phyloP scores from a whole-genome alignment of 116 monocot species.

The Thalassia testudinum region DNA sequence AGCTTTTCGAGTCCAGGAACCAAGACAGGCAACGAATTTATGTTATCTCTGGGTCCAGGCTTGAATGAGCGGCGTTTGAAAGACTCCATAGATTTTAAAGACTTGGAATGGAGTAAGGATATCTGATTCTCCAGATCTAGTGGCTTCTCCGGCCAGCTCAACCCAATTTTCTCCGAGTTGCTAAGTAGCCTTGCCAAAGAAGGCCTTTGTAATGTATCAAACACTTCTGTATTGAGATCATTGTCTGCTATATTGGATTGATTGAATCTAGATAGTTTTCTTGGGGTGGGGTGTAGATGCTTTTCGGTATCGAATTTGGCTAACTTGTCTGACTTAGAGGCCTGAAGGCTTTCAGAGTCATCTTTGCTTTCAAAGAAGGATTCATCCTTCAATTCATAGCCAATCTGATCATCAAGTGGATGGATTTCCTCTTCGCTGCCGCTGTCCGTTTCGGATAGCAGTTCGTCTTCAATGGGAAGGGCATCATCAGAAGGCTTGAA shows the following conservation, averaged over 20 bases:
- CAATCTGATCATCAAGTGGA: constrained; percentile 15
- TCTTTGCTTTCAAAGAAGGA: constrained; percentile 2
- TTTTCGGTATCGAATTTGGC: not conserved
- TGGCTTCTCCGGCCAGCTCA: constrained; percentile 50
- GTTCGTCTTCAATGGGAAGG: constrained; percentile 31
- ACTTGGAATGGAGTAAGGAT: constrained; percentile 10
- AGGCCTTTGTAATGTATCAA: constrained; percentile 5
- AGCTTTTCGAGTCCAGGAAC: constrained; percentile 14
- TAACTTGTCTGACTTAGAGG: not conserved
- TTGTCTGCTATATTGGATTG: constrained; percentile 17
- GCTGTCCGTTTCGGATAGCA: constrained; percentile 30
- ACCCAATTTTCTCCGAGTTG: constrained; percentile 38
- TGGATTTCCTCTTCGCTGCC: constrained; percentile 50
- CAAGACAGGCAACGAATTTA: not conserved
- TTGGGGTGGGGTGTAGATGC: not conserved
- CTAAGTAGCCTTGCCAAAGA: constrained; percentile 24
- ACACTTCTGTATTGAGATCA: constrained; percentile 13
- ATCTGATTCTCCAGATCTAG: constrained; percentile 23
- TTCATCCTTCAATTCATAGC: constrained; percentile 4
- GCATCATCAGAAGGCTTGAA: constrained; percentile 56
- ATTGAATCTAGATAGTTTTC: constrained; percentile 16
- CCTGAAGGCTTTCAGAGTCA: constrained; percentile 3
- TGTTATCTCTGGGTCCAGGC: constrained; percentile 6
- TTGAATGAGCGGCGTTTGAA: constrained; percentile 38
- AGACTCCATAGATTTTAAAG: constrained; percentile 16